Base-by-base conservation (phyloP, 106 monocot genomes). In the Ottelia alismoides region DNA sequence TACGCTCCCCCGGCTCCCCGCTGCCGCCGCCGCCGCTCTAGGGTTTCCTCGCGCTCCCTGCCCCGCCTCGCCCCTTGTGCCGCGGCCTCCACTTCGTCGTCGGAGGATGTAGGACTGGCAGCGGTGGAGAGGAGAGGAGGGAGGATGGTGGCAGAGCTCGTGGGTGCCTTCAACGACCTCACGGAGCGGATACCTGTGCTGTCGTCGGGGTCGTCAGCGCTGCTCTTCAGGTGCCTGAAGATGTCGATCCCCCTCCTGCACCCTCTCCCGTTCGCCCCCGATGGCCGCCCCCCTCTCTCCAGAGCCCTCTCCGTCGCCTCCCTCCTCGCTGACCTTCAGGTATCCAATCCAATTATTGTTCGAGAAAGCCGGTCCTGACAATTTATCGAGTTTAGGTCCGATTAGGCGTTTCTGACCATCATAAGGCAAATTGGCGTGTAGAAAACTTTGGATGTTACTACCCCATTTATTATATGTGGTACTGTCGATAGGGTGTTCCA, bases 261-360 rank as follows among this genome's bases (percentile, higher is more conserved):
- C 40, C 54, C 72, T 2, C 48, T 73, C 17, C 71, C 73, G 29
- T 56, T 69, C 25, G 58, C 61, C 6, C 55, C 52, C 14, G 79
- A 82, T 12, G 78, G 76, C 0, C 66, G 79, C 3, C 11, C 59
- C 1, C 74, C 76, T 4, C 82, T 87, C 40, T 58, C 73, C n/a
- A 47, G 76, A 11, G 82, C 76, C 6, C 71, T 92, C 20, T 68
- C 82, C 44, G 61, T 92, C 30, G 92, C 85, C 19, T 72, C 48
- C 59, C 51, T 78, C 25, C 84, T 92, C 19, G 84, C 81, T 12
- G 85, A 92, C 62, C 77, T 91, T 59, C 84, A 91, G 84, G 90
- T 83, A 18, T 43, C 40, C 40, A 16, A 16, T 16, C 40, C 10
- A 43, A 43, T 43, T 43, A 43, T 16, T 43, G 6, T 16, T n/a